These are phyloP conservation scores for Fennellomyces sp. DNA, from an alignment of 371 early-diverging fungal genomes.

Conservation along the genomic window DNA sequence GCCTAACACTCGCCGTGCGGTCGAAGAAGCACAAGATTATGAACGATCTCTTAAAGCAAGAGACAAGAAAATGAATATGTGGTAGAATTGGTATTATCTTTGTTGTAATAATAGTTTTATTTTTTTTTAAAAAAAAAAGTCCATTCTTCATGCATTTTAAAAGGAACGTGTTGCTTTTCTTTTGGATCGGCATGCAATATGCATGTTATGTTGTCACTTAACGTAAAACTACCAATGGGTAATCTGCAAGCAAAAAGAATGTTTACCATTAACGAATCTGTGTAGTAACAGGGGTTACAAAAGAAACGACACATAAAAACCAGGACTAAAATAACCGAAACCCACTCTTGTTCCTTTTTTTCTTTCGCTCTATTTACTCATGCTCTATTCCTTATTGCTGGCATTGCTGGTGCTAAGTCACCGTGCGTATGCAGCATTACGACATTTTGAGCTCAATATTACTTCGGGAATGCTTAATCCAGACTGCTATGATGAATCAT, in stretches of 20 bases:
- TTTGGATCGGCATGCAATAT: neutral
- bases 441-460: slow-evolving; percentile 23
- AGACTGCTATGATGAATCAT: slow-evolving; percentile 25
- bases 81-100: slow-evolving; percentile 5
- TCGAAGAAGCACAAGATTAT: slow-evolving; percentile 39
- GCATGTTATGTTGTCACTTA: no score
- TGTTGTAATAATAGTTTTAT: no score
- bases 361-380: no score
- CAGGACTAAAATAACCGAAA: no score
- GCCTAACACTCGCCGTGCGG: slow-evolving; percentile 20
- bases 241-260: no score
- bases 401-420: no score
- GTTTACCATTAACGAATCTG: no score
- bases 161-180: neutral
- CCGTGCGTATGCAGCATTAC: slow-evolving; percentile 5
- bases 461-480: slow-evolving; percentile 21
- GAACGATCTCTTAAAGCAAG: slow-evolving; percentile 34
- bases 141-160: neutral
- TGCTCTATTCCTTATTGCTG: no score
- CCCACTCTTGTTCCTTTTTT: no score
- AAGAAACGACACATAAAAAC: no score
- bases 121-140: neutral
- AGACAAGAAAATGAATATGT: slow-evolving; percentile 14
- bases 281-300: no score
- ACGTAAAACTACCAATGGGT: no score